Evolutionary conservation across 331 rosid genomes (phyloP).

Genomic region (Arachis monticola): DNA sequence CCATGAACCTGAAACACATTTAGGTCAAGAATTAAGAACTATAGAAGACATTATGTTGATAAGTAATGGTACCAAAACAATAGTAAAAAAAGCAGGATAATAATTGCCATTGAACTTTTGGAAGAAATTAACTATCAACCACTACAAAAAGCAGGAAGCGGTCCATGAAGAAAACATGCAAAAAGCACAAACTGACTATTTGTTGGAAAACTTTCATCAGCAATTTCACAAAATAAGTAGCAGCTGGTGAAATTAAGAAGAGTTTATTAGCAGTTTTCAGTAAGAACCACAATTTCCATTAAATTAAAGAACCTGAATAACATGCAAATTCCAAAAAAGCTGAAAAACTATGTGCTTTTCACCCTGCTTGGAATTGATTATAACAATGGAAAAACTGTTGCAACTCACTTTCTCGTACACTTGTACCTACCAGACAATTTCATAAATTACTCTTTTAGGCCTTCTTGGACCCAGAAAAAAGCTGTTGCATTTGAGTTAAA

Average conservation of each 20-base stretch:
- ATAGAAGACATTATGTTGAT: conserved; percentile 21
- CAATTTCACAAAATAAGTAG: conserved; percentile 2
- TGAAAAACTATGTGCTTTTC: conserved; percentile 20
- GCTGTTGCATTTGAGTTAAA: conserved; percentile 7
- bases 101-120: neutral
- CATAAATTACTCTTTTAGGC: neutral
- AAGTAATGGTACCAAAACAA: conserved; percentile 24
- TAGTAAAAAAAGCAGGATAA: conserved; percentile 1
- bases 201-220: conserved; percentile 1
- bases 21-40: conserved; percentile 15
- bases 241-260: conserved; percentile 12
- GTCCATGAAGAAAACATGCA: neutral
- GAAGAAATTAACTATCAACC: conserved; percentile 9
- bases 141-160: neutral
- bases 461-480: conserved; percentile 14
- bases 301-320: conserved; percentile 2
- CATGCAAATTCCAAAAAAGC: conserved; percentile 13
- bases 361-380: conserved; percentile 21
- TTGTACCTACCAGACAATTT: conserved; percentile 18
- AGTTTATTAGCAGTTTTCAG: neutral
- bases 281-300: conserved; percentile 33
- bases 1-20: conserved; percentile 77
- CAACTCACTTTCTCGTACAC: conserved; percentile 18
- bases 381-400: neutral
- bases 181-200: neutral